A percentile compares a stretch with the other conserved stretches of the same genome.
Evolutionary conservation across 352 stramenopile genomes (phyloP).

Genomic region (Pythium myriotylum): DNA sequence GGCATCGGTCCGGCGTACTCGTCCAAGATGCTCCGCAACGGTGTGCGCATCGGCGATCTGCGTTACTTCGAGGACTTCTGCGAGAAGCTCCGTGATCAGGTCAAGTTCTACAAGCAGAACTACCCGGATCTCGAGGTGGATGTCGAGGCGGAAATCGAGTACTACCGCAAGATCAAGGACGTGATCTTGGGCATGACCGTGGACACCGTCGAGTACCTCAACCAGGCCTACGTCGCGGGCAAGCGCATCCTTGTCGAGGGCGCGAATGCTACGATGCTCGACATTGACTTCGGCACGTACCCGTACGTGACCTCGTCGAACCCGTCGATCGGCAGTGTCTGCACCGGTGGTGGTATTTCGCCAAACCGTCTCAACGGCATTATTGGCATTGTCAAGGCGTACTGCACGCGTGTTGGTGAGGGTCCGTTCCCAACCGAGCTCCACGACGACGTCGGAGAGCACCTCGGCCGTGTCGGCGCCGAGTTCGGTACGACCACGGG

Average conservation of each 20-base stretch:
- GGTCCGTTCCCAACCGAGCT: slow-evolving; percentile 99
- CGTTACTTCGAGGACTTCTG: slow-evolving; percentile 89
- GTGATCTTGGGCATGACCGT: slow-evolving; percentile 88
- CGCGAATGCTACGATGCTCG: slow-evolving; percentile 99
- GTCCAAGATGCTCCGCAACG: slow-evolving; percentile 98
- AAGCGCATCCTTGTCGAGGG: slow-evolving; percentile 99
- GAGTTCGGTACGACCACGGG: slow-evolving; percentile 99
- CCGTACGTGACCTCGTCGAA: slow-evolving; percentile 99
- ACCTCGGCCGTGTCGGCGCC: slow-evolving; percentile 91
- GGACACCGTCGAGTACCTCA: slow-evolving; percentile 97
- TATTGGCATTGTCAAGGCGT: slow-evolving; percentile 99
- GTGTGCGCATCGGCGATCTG: slow-evolving; percentile 96
- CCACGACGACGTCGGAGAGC: slow-evolving; percentile 88
- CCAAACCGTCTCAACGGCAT: slow-evolving; percentile 93
- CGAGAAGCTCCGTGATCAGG: slow-evolving; percentile 91
- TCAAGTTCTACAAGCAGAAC: slow-evolving; percentile 92
- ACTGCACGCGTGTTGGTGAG: slow-evolving; percentile 98
- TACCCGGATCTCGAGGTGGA: slow-evolving; percentile 83
- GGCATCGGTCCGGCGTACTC: slow-evolving; percentile 98
- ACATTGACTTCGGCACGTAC: slow-evolving; percentile 99
- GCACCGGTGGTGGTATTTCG: slow-evolving; percentile 95
- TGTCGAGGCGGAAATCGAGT: slow-evolving; percentile 85
- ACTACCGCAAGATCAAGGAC: slow-evolving; percentile 82
- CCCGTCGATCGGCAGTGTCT: slow-evolving; percentile 96
- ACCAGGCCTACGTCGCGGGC: slow-evolving; percentile 94